Evolutionary conservation across 768 basidiomycete species (phyloP).

Genomic region (Kwoniella sp.): DNA sequence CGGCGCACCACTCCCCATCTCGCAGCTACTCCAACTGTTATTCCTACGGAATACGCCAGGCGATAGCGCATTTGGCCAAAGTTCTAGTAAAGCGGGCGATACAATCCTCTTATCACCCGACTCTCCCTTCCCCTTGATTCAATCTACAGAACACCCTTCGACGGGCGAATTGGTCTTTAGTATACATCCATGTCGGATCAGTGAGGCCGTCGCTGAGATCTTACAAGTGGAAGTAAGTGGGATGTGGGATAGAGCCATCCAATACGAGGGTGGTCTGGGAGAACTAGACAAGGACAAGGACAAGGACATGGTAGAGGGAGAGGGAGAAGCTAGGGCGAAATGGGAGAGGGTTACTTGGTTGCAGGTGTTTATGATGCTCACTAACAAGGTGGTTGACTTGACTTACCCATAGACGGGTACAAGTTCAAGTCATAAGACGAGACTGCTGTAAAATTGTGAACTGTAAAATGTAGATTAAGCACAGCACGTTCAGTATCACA

Average conservation of each 20-base stretch:
- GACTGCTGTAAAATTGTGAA: no score
- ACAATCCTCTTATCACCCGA: background rate
- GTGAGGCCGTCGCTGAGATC: slow-evolving; percentile 26
- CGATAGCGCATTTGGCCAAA: no score
- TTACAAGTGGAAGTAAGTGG: slow-evolving; percentile 1
- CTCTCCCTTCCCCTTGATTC: slow-evolving; percentile 28
- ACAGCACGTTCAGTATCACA: no score
- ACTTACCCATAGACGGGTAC: slow-evolving; percentile 6
- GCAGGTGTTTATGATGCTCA: slow-evolving; percentile 36
- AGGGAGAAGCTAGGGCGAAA: no score
- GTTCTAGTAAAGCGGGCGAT: background rate
- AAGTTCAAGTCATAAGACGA: no score
- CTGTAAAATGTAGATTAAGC: no score
- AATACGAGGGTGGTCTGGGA: no score
- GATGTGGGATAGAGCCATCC: background rate
- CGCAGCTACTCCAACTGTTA: slow-evolving; percentile 4
- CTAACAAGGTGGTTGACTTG: slow-evolving; percentile 21
- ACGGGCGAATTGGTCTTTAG: slow-evolving; percentile 25
- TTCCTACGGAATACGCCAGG: slow-evolving; percentile 9
- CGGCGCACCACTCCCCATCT: slow-evolving; percentile 20
- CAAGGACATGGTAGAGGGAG: background rate
- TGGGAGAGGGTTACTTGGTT: slow-evolving; percentile 23
- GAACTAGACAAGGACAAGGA: background rate
- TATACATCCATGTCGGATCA: slow-evolving; percentile 31
- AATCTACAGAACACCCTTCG: slow-evolving; percentile 27